Evolutionary conservation across 352 stramenopile species (phyloP).

Genomic region (Peronosclerospora sorghi): DNA sequence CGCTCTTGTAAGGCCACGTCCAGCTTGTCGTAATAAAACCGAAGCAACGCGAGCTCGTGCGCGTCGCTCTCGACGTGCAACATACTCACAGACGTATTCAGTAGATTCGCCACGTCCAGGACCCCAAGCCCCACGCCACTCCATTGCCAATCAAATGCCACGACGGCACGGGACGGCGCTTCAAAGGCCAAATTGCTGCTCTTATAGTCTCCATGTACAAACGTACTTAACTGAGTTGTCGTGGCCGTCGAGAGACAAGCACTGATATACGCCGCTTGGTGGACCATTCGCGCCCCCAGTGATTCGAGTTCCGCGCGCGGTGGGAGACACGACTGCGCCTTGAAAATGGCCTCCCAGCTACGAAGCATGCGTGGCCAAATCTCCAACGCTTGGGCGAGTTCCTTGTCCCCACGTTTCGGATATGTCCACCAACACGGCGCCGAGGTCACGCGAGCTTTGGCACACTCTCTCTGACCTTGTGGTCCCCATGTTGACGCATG

Average conservation of each 20-base stretch:
- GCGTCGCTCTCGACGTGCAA: constrained; percentile 22
- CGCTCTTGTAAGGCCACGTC: constrained; percentile 1
- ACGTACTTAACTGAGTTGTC: constrained; percentile 16
- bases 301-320: constrained; percentile 6
- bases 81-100: constrained; percentile 58
- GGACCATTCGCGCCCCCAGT: constrained; percentile 37
- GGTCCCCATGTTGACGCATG: constrained; percentile 28
- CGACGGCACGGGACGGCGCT: constrained; percentile 21
- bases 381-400: constrained; percentile 22
- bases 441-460: constrained; percentile 26
- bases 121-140: constrained; percentile 42
- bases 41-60: constrained; percentile 28
- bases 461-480: constrained; percentile 18
- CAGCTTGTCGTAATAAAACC: constrained; percentile 44
- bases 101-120: constrained; percentile 53
- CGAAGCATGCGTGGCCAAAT: constrained; percentile 36
- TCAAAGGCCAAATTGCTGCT: constrained; percentile 65
- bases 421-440: constrained; percentile 49
- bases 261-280: constrained; percentile 39
- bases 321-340: constrained; percentile 6
- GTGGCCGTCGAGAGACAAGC: constrained; percentile 21
- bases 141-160: constrained; percentile 75
- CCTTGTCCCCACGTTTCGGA: constrained; percentile 35
- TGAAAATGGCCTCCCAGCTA: constrained; percentile 18
- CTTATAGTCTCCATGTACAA: constrained; percentile 68